Base-by-base conservation (phyloP, 345 rosid genomes). In the Punica granatum region DNA sequence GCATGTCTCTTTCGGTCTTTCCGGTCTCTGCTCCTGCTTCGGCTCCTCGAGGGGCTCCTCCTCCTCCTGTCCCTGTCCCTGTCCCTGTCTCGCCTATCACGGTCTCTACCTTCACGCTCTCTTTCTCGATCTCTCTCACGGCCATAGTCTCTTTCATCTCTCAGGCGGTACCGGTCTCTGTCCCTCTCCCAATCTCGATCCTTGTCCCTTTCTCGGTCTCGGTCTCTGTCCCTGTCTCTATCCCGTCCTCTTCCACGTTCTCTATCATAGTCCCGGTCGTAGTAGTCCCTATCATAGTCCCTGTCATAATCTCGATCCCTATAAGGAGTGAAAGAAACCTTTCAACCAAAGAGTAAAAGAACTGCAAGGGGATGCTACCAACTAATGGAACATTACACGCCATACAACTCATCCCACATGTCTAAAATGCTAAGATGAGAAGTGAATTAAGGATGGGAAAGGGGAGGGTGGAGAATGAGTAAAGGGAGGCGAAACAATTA, bases 71-170 rank as follows among this genome's bases (percentile, higher is more conserved):
- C 85, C 60, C 81, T 82, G 66, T 84, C 90, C 58, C 82, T 56
- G 25, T 56, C 85, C 58, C 81, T 82, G 67, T 84, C 90, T 64
- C 85, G 86, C 70, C 95, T 86, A 60, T 90, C 91, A 7, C 88
- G 76, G 49, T 89, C 90, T 61, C 92, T 82, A 33, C 85, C 90
- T 79, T 92, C 97, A 66, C 92, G 81, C 42, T 87, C 98, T 67
- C 86, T 70, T 41, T 87, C 96, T 68, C 87, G 84, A 5, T 85
- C 97, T 74, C 88, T 77, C 32, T 86, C 97, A 54, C 87, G 80
- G 36, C 90, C 91, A 76, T 88, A 80, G 46, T 84, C 94, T 69
- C 80, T 84, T 68, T 86, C 91, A 31, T 83, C 89, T 72, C 90
- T 79, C 66, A 88, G 49, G 23, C 83, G 87, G 67, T 93, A 82